Evolutionary conservation across 1,284 basidiomycete species (phyloP).

Genomic region (Leccinum solheimii): DNA sequence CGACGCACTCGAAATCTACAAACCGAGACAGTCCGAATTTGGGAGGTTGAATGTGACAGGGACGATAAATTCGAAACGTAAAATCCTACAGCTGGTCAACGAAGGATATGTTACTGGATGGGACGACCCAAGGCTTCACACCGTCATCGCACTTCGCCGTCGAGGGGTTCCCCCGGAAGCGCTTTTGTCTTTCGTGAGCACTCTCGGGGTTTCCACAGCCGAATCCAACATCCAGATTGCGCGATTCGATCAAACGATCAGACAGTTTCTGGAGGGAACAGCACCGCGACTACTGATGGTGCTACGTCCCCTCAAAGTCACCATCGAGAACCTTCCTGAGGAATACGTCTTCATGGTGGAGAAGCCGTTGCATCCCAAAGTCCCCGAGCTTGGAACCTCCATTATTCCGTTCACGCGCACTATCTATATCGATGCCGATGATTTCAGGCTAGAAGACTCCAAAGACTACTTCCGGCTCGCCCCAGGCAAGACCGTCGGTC

Average conservation of each 20-base stretch:
- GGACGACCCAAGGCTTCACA: conserved; percentile 99
- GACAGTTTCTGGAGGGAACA: conserved; percentile 87
- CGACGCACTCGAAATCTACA: conserved; percentile 95
- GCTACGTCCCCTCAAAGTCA: conserved; percentile 87
- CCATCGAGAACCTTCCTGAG: conserved; percentile 87
- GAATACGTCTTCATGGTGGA: conserved; percentile 85
- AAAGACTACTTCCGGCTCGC: conserved; percentile 98
- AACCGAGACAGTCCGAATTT: conserved; percentile 98
- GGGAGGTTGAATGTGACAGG: conserved; percentile 93
- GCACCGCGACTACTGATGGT: conserved; percentile 95
- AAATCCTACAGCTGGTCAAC: conserved; percentile 88
- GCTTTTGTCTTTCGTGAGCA: conserved; percentile 90
- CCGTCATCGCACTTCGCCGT: conserved; percentile 91
- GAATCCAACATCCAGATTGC: conserved; percentile 83
- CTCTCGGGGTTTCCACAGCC: conserved; percentile 89
- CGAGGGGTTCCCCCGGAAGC: conserved; percentile 96
- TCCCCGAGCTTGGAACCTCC: conserved; percentile 83
- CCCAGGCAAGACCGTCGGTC: conserved; percentile 94
- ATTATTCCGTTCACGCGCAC: conserved; percentile 87
- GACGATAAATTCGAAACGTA: conserved; percentile 97
- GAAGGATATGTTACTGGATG: conserved; percentile 86
- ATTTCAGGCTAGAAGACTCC: conserved; percentile 91
- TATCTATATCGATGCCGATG: conserved; percentile 92
- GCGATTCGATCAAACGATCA: conserved; percentile 89
- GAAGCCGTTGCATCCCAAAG: conserved; percentile 94